A percentile compares a stretch with the other conserved stretches of the same genome.
Conservation (phyloP, 257 asterid genomes). For the Solanum rostratum region DNA sequence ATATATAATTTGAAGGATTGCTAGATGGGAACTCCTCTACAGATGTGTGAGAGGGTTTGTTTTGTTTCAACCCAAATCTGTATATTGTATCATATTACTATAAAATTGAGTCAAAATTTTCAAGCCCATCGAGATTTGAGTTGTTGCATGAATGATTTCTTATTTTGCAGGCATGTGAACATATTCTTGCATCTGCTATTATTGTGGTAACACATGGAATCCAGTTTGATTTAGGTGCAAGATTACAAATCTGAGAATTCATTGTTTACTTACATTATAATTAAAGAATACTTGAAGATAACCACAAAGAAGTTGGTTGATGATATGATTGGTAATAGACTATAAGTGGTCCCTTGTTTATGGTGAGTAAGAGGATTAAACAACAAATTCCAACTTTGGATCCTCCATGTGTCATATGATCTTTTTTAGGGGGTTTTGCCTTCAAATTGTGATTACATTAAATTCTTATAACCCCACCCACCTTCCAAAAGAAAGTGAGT, state of each 20-base stretch:
- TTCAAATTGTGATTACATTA: background rate
- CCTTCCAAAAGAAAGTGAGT: background rate
- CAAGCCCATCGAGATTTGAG: background rate
- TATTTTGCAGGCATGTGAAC: conserved; percentile 30
- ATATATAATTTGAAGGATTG: conserved; percentile 9
- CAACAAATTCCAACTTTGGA: background rate
- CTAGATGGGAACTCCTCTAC: conserved; percentile 11
- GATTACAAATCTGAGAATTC: background rate
- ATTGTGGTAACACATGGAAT: conserved; percentile 25
- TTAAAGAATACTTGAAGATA: background rate
- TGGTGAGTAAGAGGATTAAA: background rate
- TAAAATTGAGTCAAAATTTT: conserved; percentile 13
- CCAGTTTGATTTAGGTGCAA: conserved; percentile 20
- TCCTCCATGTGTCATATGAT: background rate
- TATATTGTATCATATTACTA: conserved; percentile 25
- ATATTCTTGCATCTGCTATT: conserved; percentile 31
- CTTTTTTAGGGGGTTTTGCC: background rate
- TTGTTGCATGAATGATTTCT: background rate
- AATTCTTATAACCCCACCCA: background rate
- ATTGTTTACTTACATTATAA: background rate
- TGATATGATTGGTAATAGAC: conserved; percentile 25
- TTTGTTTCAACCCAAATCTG: conserved; percentile 34
- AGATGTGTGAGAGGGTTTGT: conserved; percentile 34
- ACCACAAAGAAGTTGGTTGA: conserved; percentile 9
- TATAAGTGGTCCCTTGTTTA: conserved; percentile 4